These are phyloP conservation scores for Beta vulgaris DNA, from an alignment of 148 eudicot genomes.

Conservation along the genomic window DNA sequence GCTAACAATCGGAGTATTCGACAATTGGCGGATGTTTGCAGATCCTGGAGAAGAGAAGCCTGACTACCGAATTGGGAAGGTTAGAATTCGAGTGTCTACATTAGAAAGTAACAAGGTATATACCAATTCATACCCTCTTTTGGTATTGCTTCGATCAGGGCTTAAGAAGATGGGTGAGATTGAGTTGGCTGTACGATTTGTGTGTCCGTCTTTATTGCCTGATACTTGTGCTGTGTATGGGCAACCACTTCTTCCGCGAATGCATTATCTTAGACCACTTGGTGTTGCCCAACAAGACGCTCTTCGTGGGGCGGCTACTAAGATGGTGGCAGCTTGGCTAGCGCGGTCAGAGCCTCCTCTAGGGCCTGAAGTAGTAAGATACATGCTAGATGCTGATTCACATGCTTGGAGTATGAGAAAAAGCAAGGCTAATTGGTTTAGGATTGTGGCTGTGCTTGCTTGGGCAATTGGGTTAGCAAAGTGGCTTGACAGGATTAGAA, in stretches of 20 bases:
- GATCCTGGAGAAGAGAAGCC: constrained; percentile 61
- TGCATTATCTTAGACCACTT: constrained; percentile 92
- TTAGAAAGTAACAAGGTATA: constrained; percentile 88
- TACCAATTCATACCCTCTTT: constrained; percentile 73
- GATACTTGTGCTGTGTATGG: constrained; percentile 80
- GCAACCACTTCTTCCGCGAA: constrained; percentile 76
- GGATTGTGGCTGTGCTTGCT: constrained; percentile 79
- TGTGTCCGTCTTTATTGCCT: constrained; percentile 74
- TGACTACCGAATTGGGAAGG: constrained; percentile 74
- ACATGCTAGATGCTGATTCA: constrained; percentile 87
- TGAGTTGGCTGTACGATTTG: constrained; percentile 82
- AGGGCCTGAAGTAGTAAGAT: constrained; percentile 81
- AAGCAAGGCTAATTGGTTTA: constrained; percentile 90
- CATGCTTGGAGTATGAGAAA: constrained; percentile 96
- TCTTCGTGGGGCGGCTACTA: constrained; percentile 72
- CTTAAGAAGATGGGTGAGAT: constrained; percentile 94
- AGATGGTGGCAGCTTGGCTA: constrained; percentile 86
- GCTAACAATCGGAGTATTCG: constrained; percentile 82
- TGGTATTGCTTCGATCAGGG: constrained; percentile 58
- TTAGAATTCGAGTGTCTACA: constrained; percentile 83
- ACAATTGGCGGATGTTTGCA: constrained; percentile 77
- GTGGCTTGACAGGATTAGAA: constrained; percentile 71
- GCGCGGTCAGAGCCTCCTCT: constrained; percentile 86
- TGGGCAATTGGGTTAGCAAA: constrained; percentile 90
- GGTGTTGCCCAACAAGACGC: constrained; percentile 97